Base-by-base conservation (phyloP, 257 asterid genomes). In the Fraxinus quadrangulata region DNA sequence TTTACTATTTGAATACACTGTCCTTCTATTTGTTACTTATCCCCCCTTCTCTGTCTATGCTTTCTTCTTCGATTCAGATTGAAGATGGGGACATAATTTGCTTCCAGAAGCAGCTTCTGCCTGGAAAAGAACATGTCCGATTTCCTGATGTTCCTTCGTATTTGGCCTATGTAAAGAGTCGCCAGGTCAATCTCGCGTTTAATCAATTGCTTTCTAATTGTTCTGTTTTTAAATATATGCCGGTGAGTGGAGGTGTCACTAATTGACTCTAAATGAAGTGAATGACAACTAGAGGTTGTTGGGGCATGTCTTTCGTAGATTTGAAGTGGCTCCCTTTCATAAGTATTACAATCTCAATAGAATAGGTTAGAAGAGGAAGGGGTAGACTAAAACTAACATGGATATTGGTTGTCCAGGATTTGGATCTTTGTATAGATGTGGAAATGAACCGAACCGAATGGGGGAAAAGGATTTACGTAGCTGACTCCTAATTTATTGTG, bases 51-150 rank as follows among this genome's bases (percentile, higher is more conserved):
- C 19, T 26, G 16, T 72, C 9, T 71, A 4, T 67, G 17, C 36
- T 24, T 12, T 30, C 63, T 31, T 75, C 49, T 56, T 39, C 39
- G 36, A 23, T n/a, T 45, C 85, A 96, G 99, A 89, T 96, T 76
- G 99, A 93, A 92, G 98, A 96, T 77, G 99, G 99, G 75, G 99
- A 96, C 82, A 93, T 96, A 47, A 88, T 96, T 81, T 96, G 99
- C 88, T 96, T 96, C 88, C 99, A 96, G 78, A 93, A 93, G 78
- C 85, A 85, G 34, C 87, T 85, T 80, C 72, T 84, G 19, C 79
- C 91, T 69, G 98, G 89, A 80, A 78, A 90, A 77, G 92, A 87
- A 82, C 86, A 79, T 84, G 21, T 84, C 65, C 94, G 97, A 78
- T 90, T 83, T 85, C 92, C 94, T 42, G 94, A 93, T 37, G 96